phyloP scores from a whole-genome alignment of 2,329 filamentous ascomycete genomes.

The Ophiostoma angusticollis region DNA sequence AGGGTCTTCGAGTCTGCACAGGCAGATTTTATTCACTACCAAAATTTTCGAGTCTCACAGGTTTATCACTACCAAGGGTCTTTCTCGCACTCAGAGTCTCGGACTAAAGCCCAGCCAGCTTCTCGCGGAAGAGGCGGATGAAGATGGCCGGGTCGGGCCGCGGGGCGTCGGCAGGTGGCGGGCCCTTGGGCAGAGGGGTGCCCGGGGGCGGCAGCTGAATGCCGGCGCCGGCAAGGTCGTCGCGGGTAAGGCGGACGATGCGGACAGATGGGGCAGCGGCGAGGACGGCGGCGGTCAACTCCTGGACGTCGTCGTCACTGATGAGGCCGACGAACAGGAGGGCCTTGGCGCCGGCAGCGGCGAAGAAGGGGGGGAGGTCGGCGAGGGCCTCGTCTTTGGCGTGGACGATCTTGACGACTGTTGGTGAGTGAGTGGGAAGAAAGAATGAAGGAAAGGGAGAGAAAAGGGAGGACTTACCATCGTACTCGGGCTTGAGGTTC shows the following conservation, averaged over 20 bases:
- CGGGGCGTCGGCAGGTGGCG: not conserved
- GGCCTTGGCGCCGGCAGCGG: not conserved
- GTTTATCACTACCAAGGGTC: no score
- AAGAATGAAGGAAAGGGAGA: not conserved
- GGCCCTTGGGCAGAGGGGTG: not conserved
- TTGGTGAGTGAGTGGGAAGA: not conserved
- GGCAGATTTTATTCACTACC: no score
- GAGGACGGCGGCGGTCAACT: slow-evolving; percentile 1
- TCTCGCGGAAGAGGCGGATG: slow-evolving; percentile 5
- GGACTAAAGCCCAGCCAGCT: slow-evolving; percentile 2
- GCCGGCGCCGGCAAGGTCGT: slow-evolving; percentile 6
- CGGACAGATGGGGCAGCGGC: not conserved
- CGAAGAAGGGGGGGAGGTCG: slow-evolving; percentile 4
- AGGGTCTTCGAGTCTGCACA: no score
- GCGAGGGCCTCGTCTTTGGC: slow-evolving; percentile 4
- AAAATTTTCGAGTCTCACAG: no score
- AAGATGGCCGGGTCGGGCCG: slow-evolving; percentile 4
- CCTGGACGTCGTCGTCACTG: slow-evolving; percentile 1
- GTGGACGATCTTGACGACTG: slow-evolving; percentile 6
- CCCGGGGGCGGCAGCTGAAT: slow-evolving; percentile 3
- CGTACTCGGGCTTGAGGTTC: slow-evolving; percentile 1
- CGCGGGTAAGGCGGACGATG: slow-evolving; percentile 3
- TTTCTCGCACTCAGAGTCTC: not conserved
- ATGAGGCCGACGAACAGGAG: slow-evolving; percentile 4
- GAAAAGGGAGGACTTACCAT: not conserved